phyloP scores from a whole-genome alignment of 805 yeast genomes.

The Debaryomyces prosopidis region DNA sequence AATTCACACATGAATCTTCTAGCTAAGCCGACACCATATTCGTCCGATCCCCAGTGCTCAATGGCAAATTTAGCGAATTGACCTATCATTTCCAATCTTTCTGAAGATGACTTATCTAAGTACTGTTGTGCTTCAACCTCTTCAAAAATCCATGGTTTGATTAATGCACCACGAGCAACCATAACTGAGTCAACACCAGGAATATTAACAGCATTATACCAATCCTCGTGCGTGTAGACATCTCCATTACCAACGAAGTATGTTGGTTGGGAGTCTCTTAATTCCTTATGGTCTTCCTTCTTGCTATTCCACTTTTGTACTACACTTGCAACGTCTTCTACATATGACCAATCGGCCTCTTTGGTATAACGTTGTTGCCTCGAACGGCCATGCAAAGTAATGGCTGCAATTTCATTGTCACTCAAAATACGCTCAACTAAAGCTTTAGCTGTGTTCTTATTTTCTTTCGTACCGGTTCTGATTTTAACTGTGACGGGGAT shows the following conservation, averaged over 20 bases:
- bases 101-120: conserved; percentile 86
- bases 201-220: conserved; percentile 68
- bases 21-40: conserved; percentile 84
- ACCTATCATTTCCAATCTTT: conserved; percentile 74
- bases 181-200: conserved; percentile 87
- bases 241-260: conserved; percentile 96
- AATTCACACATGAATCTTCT: conserved; percentile 94
- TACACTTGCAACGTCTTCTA: conserved; percentile 67
- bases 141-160: conserved; percentile 98
- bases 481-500: conserved; percentile 90
- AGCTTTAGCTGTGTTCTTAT: conserved; percentile 81
- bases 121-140: conserved; percentile 89
- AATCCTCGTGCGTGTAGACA: conserved; percentile 81
- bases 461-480: conserved; percentile 87
- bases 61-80: conserved; percentile 77
- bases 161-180: conserved; percentile 97
- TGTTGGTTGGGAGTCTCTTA: conserved; percentile 58
- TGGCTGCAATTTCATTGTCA: conserved; percentile 84
- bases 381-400: conserved; percentile 94
- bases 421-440: conserved; percentile 69
- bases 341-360: conserved; percentile 91
- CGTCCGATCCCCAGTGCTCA: conserved; percentile 98
- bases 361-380: conserved; percentile 93
- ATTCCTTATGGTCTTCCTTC: conserved; percentile 60
- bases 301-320: conserved; percentile 60